Conservation (phyloP, 306 rosid species). For the Quercus dentata region DNA sequence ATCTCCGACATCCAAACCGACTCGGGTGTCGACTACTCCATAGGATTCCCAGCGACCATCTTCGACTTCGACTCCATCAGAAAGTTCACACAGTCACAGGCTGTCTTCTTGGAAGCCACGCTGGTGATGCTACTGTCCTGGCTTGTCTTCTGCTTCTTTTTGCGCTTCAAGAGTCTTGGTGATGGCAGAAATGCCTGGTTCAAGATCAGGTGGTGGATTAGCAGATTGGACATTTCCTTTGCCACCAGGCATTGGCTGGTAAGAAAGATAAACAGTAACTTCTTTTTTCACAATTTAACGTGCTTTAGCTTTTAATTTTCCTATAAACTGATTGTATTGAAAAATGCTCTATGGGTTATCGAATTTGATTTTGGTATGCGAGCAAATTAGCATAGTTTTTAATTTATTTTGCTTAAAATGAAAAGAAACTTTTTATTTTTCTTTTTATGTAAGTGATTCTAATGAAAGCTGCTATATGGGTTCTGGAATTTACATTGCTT, state of each 20-base stretch:
- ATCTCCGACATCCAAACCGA: constrained; percentile 42
- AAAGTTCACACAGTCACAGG: constrained; percentile 94
- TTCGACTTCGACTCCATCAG: constrained; percentile 66
- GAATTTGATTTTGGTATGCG: neutral
- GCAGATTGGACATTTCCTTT: constrained; percentile 87
- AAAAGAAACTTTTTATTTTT: neutral
- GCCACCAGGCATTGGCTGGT: constrained; percentile 98
- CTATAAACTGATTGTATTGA: neutral
- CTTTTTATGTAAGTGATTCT: too few relatives aligned
- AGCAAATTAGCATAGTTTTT: neutral
- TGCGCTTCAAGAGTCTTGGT: constrained; percentile 61
- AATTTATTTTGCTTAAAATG: neutral
- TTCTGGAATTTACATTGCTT: neutral
- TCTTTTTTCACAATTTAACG: too few relatives aligned
- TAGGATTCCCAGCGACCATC: constrained; percentile 56
- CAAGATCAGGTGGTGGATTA: constrained; percentile 75
- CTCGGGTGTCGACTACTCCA: constrained; percentile 46
- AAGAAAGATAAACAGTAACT: neutral
- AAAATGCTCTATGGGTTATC: neutral
- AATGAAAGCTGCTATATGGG: neutral
- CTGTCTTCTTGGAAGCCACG: constrained; percentile 91
- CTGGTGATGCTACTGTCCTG: constrained; percentile 70
- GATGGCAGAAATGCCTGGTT: constrained; percentile 81
- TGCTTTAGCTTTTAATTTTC: too few relatives aligned
- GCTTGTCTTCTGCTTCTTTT: constrained; percentile 60